These are phyloP conservation scores for Pyrenula aspistea DNA, from an alignment of 495 filamentous ascomycete genomes.

Conservation along the genomic window DNA sequence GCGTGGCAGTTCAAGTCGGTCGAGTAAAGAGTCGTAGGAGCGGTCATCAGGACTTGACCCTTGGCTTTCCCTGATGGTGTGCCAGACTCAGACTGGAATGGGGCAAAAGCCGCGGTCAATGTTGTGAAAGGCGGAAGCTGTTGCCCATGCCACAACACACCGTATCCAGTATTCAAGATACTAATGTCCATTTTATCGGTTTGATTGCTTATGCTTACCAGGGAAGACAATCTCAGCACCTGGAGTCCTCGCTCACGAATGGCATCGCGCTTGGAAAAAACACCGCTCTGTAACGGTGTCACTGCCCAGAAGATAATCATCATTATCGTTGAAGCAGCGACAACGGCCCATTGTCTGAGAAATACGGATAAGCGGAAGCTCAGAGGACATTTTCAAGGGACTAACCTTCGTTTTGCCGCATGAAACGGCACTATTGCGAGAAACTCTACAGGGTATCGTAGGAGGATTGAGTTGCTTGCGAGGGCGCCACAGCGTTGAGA, in stretches of 20 bases:
- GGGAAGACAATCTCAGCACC: slow-evolving; percentile 7
- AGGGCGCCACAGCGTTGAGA: slow-evolving; percentile 31
- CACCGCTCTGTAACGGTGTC: slow-evolving; percentile 26
- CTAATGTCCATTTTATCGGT: slow-evolving; percentile 5
- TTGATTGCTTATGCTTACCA: slow-evolving; percentile 16
- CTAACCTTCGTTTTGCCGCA: slow-evolving; percentile 22
- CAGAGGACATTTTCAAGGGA: no score
- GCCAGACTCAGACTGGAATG: slow-evolving; percentile 14
- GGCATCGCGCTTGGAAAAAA: slow-evolving; percentile 16
- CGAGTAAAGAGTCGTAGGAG: slow-evolving; percentile 15
- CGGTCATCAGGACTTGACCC: slow-evolving; percentile 15
- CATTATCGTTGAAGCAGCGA: slow-evolving; percentile 21
- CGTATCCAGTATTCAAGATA: slow-evolving; percentile 23
- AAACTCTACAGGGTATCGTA: slow-evolving; percentile 38
- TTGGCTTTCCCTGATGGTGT: neutral
- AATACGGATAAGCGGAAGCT: no score
- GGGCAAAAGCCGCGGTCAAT: slow-evolving; percentile 17
- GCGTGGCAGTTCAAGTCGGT: slow-evolving; percentile 22
- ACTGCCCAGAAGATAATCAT: slow-evolving; percentile 31
- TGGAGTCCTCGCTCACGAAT: neutral
- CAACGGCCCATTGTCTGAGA: slow-evolving; percentile 28
- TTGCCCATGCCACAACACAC: slow-evolving; percentile 22
- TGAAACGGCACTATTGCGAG: slow-evolving; percentile 30
- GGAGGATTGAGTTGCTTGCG: slow-evolving; percentile 23
- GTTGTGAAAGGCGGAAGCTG: slow-evolving; percentile 26